These are phyloP conservation scores for Panaeolus cyanescens DNA, from an alignment of 768 basidiomycete species.

Conservation along the genomic window DNA sequence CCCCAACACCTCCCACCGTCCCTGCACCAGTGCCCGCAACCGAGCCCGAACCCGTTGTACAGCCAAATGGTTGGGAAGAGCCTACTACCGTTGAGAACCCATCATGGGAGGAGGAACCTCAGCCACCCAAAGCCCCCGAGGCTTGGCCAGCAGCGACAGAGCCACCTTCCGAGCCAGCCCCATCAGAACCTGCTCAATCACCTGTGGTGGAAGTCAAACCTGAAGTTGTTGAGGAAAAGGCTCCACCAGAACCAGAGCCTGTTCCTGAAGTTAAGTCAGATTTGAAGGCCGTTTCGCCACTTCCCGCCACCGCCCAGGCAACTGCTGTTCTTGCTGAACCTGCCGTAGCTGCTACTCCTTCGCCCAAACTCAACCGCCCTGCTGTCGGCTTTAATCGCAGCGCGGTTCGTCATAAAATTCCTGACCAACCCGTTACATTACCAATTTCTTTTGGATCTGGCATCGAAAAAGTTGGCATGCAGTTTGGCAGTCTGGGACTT, in stretches of 20 bases:
- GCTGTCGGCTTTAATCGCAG: conserved; percentile 54
- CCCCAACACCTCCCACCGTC: conserved; percentile 14
- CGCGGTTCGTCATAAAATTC: conserved; percentile 67
- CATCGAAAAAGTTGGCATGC: conserved; percentile 85
- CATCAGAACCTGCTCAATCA: conserved; percentile 7
- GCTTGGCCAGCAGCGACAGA: conserved; percentile 33
- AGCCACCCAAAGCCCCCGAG: conserved; percentile 32
- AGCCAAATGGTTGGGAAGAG: conserved; percentile 64
- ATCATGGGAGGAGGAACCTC: conserved; percentile 73
- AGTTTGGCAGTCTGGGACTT: conserved; percentile 83
- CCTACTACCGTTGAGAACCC: conserved; percentile 70
- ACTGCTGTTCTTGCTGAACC: conserved; percentile 31
- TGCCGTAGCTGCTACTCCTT: conserved; percentile 42
- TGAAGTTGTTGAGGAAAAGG: conserved; percentile 30
- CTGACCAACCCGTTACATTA: conserved; percentile 82
- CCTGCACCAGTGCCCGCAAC: conserved; percentile 29
- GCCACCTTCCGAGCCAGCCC: conserved; percentile 18
- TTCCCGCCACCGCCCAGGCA: conserved; percentile 28
- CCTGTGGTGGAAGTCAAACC: conserved; percentile 25
- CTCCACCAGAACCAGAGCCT: conserved; percentile 23
- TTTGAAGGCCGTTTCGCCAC: conserved; percentile 37
- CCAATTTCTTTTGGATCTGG: conserved; percentile 65
- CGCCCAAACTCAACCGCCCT: conserved; percentile 57
- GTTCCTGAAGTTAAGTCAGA: conserved; percentile 32
- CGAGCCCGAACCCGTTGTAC: conserved; percentile 33